Conservation (phyloP, 1,139 yeast species). For the Hansenula lynferdii region DNA sequence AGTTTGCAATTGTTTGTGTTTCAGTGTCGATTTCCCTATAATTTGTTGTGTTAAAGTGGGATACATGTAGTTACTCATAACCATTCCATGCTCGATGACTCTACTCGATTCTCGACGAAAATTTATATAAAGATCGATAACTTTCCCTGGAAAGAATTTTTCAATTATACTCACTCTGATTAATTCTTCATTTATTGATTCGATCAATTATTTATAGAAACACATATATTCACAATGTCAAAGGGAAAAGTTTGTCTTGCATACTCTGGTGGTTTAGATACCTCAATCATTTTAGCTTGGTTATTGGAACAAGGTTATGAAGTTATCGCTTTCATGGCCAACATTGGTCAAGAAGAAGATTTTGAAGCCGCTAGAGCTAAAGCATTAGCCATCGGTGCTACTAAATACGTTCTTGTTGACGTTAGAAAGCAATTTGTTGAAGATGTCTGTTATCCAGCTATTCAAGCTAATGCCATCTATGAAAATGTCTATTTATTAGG, state of each 20-base stretch:
- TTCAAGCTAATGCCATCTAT: conserved; percentile 94
- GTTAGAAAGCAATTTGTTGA: conserved; percentile 94
- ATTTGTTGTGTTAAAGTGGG: no score
- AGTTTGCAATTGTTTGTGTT: no score
- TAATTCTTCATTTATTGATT: neutral
- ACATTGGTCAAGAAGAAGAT: conserved; percentile 99
- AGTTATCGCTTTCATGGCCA: conserved; percentile 96
- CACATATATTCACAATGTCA: conserved; percentile 46
- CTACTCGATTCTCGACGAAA: no score
- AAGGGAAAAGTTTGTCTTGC: conserved; percentile 99
- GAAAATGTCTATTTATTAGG: conserved; percentile 96
- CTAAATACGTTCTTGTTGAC: conserved; percentile 90
- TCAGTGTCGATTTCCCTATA: no score
- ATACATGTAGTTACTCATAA: no score
- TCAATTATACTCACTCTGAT: no score
- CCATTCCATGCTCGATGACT: no score
- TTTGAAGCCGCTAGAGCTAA: conserved; percentile 95
- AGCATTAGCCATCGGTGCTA: conserved; percentile 95
- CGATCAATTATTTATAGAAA: neutral
- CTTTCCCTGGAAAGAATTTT: neutral
- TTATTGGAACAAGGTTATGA: conserved; percentile 96
- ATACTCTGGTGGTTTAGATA: conserved; percentile 98
- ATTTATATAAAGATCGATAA: neutral
- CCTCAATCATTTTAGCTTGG: conserved; percentile 98
- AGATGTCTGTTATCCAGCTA: conserved; percentile 89